These are phyloP conservation scores for Nothopassalora personata DNA, from an alignment of 2,329 filamentous ascomycete species.

Conservation along the genomic window DNA sequence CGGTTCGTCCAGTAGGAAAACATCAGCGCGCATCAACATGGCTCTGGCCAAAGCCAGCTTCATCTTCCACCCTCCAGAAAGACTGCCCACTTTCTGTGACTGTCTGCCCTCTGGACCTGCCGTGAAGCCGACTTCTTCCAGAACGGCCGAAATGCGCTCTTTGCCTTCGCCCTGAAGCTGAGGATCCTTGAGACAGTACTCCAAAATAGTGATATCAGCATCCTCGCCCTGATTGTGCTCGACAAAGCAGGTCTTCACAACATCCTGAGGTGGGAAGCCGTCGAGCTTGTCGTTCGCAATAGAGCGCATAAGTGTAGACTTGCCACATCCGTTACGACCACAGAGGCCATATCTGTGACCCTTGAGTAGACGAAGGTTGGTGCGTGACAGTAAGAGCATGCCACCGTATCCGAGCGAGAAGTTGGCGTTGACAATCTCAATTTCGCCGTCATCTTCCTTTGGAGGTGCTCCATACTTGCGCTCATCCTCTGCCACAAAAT, in stretches of 20 bases:
- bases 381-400: constrained; percentile 94
- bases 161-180: constrained; percentile 71
- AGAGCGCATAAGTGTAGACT: constrained; percentile 97
- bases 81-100: constrained; percentile 80
- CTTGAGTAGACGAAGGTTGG: constrained; percentile 88
- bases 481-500: constrained; percentile 77
- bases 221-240: constrained; percentile 99
- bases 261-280: constrained; percentile 88
- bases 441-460: constrained; percentile 85
- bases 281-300: constrained; percentile 95
- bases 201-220: constrained; percentile 89
- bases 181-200: constrained; percentile 87
- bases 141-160: constrained; percentile 75
- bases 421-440: constrained; percentile 94
- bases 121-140: constrained; percentile 91
- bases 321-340: constrained; percentile 93
- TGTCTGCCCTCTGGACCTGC: constrained; percentile 84
- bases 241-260: constrained; percentile 92
- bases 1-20: constrained; percentile 93
- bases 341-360: constrained; percentile 96
- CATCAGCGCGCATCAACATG: constrained; percentile 95
- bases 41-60: constrained; percentile 93
- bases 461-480: constrained; percentile 79
- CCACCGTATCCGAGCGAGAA: constrained; percentile 97
- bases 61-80: constrained; percentile 99